phyloP scores from a whole-genome alignment of 306 rosid genomes.

The Rosa rugosa region DNA sequence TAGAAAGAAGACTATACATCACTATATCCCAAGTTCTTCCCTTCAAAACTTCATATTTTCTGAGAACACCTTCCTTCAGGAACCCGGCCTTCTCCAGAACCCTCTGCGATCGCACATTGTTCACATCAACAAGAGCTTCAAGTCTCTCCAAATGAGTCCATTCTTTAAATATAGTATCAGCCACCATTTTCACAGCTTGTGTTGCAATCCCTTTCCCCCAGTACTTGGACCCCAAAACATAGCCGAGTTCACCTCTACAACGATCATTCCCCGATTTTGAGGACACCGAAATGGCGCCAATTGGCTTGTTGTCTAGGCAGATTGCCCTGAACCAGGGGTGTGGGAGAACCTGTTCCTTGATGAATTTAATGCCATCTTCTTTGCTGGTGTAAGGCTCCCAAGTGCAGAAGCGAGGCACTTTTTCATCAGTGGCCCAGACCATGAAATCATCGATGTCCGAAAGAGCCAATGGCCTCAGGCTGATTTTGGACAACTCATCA shows the following conservation, averaged over 20 bases:
- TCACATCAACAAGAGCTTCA: constrained; percentile 64
- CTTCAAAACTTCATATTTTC: constrained; percentile 36
- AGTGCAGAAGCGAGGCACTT: constrained; percentile 31
- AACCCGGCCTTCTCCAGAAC: constrained; percentile 70
- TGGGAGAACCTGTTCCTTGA: constrained; percentile 3
- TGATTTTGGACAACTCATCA: constrained; percentile 16
- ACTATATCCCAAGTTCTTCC: constrained; percentile 44
- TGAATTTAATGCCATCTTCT: constrained; percentile 37
- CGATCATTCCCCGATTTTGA: constrained; percentile 4
- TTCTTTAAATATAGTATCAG: constrained; percentile 36
- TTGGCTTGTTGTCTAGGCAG: constrained; percentile 46
- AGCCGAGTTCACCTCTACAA: constrained; percentile 56
- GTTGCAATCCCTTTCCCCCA: constrained; percentile 74
- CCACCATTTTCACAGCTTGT: constrained; percentile 44
- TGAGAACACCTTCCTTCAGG: constrained; percentile 52
- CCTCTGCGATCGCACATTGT: constrained; percentile 54
- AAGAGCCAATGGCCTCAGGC: constrained; percentile 37
- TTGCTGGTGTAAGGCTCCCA: constrained; percentile 39
- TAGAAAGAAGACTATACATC: constrained; percentile 41
- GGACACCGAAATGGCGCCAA: constrained; percentile 45
- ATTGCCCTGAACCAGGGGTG: constrained; percentile 52
- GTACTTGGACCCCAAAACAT: constrained; percentile 42
- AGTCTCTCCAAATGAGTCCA: constrained; percentile 54
- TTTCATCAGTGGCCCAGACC: constrained; percentile 44
- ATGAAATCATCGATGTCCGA: constrained; percentile 52